Evolutionary conservation across 192 early-diverging fungal genomes (phyloP).

Genomic region (Backusella liffmaniae): DNA sequence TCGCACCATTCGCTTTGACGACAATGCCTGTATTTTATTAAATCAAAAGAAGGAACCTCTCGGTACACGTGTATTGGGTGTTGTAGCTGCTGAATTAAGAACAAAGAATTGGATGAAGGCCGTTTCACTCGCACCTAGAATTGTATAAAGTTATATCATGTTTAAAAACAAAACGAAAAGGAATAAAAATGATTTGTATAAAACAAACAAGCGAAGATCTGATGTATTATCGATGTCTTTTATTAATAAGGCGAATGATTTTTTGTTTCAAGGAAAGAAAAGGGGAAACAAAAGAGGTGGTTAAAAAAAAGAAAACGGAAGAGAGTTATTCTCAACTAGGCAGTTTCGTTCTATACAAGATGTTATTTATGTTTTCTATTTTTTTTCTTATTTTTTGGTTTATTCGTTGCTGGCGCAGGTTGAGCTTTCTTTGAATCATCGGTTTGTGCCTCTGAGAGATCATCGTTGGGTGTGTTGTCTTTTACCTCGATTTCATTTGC

Average conservation of each 20-base stretch:
- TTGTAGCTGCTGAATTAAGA: conserved; percentile 84
- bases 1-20: conserved; percentile 90
- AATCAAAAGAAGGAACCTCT: conserved; percentile 94
- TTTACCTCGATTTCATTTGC: not conserved
- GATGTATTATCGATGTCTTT: not conserved
- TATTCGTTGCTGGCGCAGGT: not conserved
- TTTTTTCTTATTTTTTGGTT: conserved; percentile 4
- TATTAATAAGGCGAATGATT: too few species aligned
- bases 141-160: conserved; percentile 56
- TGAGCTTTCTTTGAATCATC: not conserved
- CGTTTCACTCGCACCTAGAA: conserved; percentile 87
- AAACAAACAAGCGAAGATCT: not conserved
- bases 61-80: conserved; percentile 90
- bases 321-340: too few species aligned
- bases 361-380: not conserved
- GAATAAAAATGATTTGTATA: not conserved
- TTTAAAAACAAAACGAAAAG: not conserved
- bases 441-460: not conserved
- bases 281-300: too few species aligned
- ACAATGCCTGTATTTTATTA: conserved; percentile 94
- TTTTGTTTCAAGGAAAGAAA: too few species aligned
- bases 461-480: not conserved
- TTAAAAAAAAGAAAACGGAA: too few species aligned
- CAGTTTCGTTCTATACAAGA: not conserved
- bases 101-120: conserved; percentile 97